Conservation (phyloP, 495 filamentous ascomycete genomes). For the Tirmania nivea region DNA sequence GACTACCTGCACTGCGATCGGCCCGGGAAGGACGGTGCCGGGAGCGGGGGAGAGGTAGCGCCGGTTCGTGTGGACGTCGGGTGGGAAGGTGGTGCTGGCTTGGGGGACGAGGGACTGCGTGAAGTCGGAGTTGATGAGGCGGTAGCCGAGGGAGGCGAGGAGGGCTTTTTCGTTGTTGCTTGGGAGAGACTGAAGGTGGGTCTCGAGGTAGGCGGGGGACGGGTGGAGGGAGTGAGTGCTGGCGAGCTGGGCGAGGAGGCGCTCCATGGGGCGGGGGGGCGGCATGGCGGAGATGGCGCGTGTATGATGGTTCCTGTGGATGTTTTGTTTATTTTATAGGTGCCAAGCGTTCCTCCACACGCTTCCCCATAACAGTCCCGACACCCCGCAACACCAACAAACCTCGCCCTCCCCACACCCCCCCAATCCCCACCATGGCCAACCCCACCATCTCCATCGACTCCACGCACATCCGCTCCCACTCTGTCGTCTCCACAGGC, state of each 20-base stretch:
- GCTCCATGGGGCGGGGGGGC: conserved; percentile 5
- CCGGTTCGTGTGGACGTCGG: conserved; percentile 26
- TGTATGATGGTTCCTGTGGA: neutral
- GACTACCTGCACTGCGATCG: conserved; percentile 59
- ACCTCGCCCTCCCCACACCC: neutral
- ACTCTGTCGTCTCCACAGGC: conserved; percentile 31
- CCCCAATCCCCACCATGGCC: neutral
- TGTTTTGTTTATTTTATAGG: too few relatives aligned
- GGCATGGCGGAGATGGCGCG: neutral
- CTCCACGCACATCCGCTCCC: conserved; percentile 32
- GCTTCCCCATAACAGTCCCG: neutral
- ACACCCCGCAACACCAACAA: neutral
- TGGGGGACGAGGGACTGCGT: conserved; percentile 32
- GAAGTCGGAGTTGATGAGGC: conserved; percentile 59
- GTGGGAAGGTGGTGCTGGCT: conserved; percentile 34
- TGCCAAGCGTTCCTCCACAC: neutral
- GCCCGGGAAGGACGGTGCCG: conserved; percentile 31
- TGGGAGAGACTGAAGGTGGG: conserved; percentile 12
- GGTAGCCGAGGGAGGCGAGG: conserved; percentile 56
- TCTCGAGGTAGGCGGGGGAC: conserved; percentile 9
- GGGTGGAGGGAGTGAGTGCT: conserved; percentile 3
- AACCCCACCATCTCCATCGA: neutral
- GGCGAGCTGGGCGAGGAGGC: conserved; percentile 10
- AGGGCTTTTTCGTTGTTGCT: conserved; percentile 25
- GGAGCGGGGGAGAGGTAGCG: conserved; percentile 22